Base-by-base conservation (phyloP, 129 eudicot species). In the Helichrysum umbraculigerum region DNA sequence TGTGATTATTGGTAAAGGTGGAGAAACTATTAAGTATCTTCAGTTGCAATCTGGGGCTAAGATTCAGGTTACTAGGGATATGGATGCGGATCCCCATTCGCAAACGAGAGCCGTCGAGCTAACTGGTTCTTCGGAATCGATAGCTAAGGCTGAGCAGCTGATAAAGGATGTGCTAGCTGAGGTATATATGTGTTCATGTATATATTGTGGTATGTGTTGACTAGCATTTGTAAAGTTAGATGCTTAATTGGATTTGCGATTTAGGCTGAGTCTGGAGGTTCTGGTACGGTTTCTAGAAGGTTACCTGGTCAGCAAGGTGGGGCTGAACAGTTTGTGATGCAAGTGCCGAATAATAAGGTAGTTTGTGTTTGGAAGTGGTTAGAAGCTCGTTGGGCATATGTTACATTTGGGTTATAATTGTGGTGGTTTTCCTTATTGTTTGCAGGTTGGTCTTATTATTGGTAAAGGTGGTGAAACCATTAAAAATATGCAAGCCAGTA, bases 381-480 rank as follows among this genome's bases (percentile, higher is more conserved):
- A 11, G 52, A 12, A 19, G 50, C 33, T 32, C 17, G 63, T 12
- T 52, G 51, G 20, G 20, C 28, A 19, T 8, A 10, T 32, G 41
- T 35, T 33, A 30, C 10, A 22, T 7, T 3, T 72, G 59, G 3
- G 41, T 29, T 69, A 0, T 19, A 29, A 25, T 37, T 69, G 64
- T 69, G 21, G 6, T 57, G 1, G 5, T 5, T 20, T 57, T 21
- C 32, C 1, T 41, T 19, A 50, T 17, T 35, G 22, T 71, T 83
- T 85, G 22, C 84, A 95, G 99, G 99, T 95, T 82, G 99, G 99
- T 21, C 93, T 95, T 87, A 84, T 95, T 25, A 95, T 95, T 83
- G 99, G 99, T 57, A 95, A 95, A 88, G 96, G 96, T 15, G 99
- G 99, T 7, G 99, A 95, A 82, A 91, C 99, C 69, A 95, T 95